Evolutionary conservation across 805 yeast genomes (phyloP).

Genomic region (Kazachstania kunashirensis): DNA sequence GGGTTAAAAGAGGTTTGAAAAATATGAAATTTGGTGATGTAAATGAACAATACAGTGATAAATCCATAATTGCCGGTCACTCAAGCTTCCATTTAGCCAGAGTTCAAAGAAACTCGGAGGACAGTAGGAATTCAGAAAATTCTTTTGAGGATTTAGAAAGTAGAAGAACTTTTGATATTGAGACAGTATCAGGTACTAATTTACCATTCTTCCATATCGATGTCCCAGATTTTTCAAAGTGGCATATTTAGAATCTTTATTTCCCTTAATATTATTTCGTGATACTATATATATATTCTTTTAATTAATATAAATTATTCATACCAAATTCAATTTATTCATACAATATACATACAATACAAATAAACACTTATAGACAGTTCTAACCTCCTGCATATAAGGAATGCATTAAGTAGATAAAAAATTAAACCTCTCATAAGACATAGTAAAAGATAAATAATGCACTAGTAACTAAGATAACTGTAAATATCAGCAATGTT

Average conservation of each 20-base stretch:
- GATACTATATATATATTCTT: background rate
- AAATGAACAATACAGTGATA: constrained; percentile 31
- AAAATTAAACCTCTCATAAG: constrained; percentile 1
- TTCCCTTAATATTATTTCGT: no score
- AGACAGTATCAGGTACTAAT: constrained; percentile 26
- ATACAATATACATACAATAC: no score
- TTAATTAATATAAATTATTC: no score
- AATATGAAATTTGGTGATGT: constrained; percentile 69
- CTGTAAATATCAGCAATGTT: constrained; percentile 18
- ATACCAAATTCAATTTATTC: no score
- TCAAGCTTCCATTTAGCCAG: constrained; percentile 25
- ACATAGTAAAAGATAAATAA: constrained; percentile 15
- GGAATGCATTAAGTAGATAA: no score
- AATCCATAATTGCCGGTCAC: constrained; percentile 27
- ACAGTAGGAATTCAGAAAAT: constrained; percentile 1
- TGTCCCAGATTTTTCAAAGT: constrained; percentile 28
- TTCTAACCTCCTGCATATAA: no score
- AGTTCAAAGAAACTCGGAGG: constrained; percentile 11
- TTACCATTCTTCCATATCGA: constrained; percentile 31
- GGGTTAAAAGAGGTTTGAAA: constrained; percentile 72
- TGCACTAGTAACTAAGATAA: constrained; percentile 18
- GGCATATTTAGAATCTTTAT: constrained; percentile 16
- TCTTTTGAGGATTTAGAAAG: constrained; percentile 3
- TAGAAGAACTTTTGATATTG: constrained; percentile 8
- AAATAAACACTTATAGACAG: no score